phyloP scores from a whole-genome alignment of 1,284 basidiomycete genomes.

The Ganoderma lingzhi region DNA sequence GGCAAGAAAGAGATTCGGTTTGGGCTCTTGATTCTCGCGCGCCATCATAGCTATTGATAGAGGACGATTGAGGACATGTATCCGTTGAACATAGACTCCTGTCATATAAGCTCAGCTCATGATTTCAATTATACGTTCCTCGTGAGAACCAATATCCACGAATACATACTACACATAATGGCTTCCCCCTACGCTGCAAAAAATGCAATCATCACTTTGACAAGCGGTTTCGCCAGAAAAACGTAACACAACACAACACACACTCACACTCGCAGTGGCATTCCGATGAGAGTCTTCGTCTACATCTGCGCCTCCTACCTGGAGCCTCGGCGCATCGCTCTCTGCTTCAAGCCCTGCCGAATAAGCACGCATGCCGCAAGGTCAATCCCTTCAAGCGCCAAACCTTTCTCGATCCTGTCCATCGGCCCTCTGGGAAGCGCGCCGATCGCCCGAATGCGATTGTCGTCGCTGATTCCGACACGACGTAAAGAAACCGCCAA shows the following conservation, averaged over 20 bases:
- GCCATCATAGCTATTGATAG: not conserved
- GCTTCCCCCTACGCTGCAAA: not conserved
- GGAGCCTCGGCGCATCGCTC: not conserved
- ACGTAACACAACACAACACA: not conserved
- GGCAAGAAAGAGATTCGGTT: not conserved
- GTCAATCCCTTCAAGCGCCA: constrained; percentile 8
- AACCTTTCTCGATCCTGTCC: constrained; percentile 10
- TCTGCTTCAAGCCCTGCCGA: constrained; percentile 11
- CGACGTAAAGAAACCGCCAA: constrained; percentile 5
- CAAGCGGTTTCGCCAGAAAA: not conserved
- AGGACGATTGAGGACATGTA: not conserved
- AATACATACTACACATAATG: not conserved
- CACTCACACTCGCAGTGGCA: not conserved
- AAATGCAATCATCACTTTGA: not conserved
- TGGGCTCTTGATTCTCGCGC: not conserved
- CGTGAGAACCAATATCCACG: not conserved
- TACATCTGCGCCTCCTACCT: not conserved
- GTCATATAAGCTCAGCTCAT: not conserved
- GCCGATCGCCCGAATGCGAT: constrained; percentile 8
- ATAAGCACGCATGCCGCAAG: constrained; percentile 15
- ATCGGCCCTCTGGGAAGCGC: constrained; percentile 3
- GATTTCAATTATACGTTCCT: not conserved
- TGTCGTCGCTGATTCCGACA: constrained; percentile 14
- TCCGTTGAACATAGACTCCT: not conserved
- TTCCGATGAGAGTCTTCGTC: not conserved